Conservation (phyloP, 2,329 filamentous ascomycete species). For the Grosmannia clavigera region DNA sequence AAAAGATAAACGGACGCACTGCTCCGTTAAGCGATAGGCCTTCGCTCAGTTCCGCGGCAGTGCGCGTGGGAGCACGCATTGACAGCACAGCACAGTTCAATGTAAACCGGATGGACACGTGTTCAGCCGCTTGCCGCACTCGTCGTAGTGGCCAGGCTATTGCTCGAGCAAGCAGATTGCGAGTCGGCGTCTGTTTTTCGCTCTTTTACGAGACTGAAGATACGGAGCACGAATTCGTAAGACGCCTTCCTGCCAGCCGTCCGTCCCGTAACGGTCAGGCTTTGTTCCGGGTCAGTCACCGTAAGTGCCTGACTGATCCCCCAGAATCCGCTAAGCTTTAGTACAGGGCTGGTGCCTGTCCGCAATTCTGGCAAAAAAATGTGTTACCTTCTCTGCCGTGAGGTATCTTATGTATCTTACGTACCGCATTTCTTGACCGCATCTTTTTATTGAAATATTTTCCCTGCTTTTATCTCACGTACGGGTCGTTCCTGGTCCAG, state of each 20-base stretch:
- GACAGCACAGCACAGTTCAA: too few species aligned
- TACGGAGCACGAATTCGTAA: too few species aligned
- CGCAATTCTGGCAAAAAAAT: constrained; percentile 2
- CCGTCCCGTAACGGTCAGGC: background rate
- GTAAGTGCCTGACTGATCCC: background rate
- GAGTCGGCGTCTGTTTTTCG: too few species aligned
- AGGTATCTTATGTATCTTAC: background rate
- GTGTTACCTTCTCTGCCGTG: constrained; percentile 1
- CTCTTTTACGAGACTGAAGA: too few species aligned
- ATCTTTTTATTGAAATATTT: background rate
- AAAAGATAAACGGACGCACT: too few species aligned
- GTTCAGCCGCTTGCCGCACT: too few species aligned
- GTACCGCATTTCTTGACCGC: background rate
- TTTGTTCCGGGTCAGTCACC: background rate
- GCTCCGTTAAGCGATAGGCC: too few species aligned
- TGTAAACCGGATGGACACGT: too few species aligned
- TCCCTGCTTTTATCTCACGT: background rate
- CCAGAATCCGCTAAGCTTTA: constrained; percentile 9
- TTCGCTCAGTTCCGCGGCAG: too few species aligned
- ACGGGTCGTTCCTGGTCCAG: constrained; percentile 6
- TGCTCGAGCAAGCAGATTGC: too few species aligned
- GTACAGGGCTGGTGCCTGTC: constrained; percentile 9
- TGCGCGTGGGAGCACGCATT: too few species aligned
- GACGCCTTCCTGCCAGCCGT: background rate
- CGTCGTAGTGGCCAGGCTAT: too few species aligned